Conservation (phyloP, 2,329 filamentous ascomycete species). For the Colletotrichum tropicale region DNA sequence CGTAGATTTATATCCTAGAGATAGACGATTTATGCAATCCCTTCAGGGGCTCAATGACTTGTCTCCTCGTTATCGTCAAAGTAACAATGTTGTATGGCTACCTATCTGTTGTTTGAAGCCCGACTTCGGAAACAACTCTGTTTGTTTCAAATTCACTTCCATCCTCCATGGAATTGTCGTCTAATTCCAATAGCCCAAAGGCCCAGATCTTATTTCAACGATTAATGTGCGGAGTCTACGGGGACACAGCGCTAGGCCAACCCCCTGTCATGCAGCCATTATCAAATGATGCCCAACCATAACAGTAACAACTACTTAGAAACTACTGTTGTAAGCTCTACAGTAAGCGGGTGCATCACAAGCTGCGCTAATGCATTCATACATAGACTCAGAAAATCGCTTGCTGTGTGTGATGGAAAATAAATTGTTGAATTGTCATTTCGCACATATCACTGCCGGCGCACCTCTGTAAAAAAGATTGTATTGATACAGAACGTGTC, state of each 20-base stretch:
- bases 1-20: background rate
- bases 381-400: background rate
- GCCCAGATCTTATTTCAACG: background rate
- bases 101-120: background rate
- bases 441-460: background rate
- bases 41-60: background rate
- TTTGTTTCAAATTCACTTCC: background rate
- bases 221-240: background rate
- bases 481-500: background rate
- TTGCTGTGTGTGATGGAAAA: background rate
- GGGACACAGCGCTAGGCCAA: background rate
- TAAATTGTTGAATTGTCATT: background rate
- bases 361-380: background rate
- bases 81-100: rapidly evolving
- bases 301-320: rapidly evolving
- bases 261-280: background rate
- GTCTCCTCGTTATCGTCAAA: background rate
- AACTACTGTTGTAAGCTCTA: background rate
- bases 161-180: background rate
- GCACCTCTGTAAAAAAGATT: background rate
- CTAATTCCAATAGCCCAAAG: background rate
- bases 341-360: background rate
- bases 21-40: background rate
- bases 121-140: rapidly evolving
- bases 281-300: background rate